Conservation (phyloP, 2,329 filamentous ascomycete genomes). For the Aspergillus pseudoviridinutans region DNA sequence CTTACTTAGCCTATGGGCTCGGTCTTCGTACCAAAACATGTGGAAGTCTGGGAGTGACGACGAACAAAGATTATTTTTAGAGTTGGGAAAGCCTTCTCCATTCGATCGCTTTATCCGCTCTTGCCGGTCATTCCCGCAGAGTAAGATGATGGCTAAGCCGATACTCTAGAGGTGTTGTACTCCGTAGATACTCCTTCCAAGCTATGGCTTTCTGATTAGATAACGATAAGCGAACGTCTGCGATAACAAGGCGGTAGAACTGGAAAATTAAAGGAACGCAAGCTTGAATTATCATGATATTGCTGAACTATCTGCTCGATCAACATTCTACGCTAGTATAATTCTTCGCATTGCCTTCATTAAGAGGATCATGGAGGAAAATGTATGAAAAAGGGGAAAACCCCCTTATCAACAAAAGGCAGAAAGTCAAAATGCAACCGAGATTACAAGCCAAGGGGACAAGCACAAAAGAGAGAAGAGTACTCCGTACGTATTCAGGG, state of each 20-base stretch:
- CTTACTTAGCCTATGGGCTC: background rate
- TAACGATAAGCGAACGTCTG: background rate
- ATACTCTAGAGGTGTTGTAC: no score
- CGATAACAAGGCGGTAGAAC: background rate
- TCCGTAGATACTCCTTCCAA: background rate
- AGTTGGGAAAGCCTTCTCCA: background rate
- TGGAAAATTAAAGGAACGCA: background rate
- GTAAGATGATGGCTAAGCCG: background rate
- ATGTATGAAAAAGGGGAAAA: background rate
- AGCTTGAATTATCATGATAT: background rate
- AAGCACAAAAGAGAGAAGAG: constrained; percentile 1
- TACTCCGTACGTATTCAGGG: background rate
- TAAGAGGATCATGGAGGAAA: background rate
- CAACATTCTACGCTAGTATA: background rate
- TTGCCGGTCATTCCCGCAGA: background rate
- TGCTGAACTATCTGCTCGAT: background rate
- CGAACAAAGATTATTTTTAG: constrained; percentile 1
- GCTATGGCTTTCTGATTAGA: background rate
- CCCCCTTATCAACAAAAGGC: background rate
- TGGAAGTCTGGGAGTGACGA: background rate
- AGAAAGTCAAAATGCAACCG: background rate
- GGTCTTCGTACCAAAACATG: constrained; percentile 2
- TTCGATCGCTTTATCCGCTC: background rate
- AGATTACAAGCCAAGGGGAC: background rate
- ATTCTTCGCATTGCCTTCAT: background rate